Evolutionary conservation across 225 moss, liverwort and hornwort genomes (phyloP), one percentile per base, ranked within the genome.

Genomic region (Pleurozium schreberi): DNA sequence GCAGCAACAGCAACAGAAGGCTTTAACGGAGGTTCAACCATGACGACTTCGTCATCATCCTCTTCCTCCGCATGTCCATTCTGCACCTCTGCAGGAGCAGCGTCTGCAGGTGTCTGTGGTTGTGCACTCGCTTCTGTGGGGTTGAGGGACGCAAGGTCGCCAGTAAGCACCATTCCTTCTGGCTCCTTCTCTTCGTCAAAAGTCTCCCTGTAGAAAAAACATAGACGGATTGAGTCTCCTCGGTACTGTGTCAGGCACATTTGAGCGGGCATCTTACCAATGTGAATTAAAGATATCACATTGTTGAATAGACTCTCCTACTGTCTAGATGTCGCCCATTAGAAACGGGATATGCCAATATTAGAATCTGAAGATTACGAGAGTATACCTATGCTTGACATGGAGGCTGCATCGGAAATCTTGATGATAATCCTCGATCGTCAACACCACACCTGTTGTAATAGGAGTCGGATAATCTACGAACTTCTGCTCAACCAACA

Each of bases 401-500:
- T 99, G 95, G 63, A 99, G 94, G 84, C 93, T 96, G 93, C 99
- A 99, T 42, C 92, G 91, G 66, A 99, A 99, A 75, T 99, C 99
- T 90, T 96, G 97, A 90, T 97, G 99, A 60, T 96, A 95, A 90
- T 99, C 99, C 88, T 97, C 97, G 86, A 99, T 91, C 50, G 93
- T 93, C 84, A 99, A 86, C 69, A 96, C 93, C 75, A 93, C 92
- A 80, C 98, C 98, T 88, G 92, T 94, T 80, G 89, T 92, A 14
- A 99, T 95, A 63, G 99, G 97, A 83, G 90, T 93, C 76, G 97
- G 97, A 76, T 96, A 95, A 84, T 92, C 94, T 53, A 92, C 85
- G 75, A 98, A 95, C 92, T 93, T 93, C 96, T 98, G 95, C 86
- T 75, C 77, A 88, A 67, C 88, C 88, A 87, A 82, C 81, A 89